A percentile compares a stretch with the other conserved stretches of the same genome.
phyloP scores from a whole-genome alignment of 352 stramenopile genomes.

The Aphanomyces astaci region DNA sequence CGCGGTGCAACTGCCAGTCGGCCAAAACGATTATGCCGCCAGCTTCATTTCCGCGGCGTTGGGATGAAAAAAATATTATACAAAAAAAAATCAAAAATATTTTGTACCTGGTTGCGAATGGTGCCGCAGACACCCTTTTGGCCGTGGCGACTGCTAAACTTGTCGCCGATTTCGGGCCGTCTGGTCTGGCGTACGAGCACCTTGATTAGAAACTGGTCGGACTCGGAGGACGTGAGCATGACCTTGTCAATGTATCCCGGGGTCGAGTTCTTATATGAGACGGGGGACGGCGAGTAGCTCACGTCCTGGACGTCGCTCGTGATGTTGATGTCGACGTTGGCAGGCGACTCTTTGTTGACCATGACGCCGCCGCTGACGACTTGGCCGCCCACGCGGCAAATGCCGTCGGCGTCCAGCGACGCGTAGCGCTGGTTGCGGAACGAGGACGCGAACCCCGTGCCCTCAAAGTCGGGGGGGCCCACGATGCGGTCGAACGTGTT shows the following conservation, averaged over 20 bases:
- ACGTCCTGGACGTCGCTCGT: slow-evolving; percentile 58
- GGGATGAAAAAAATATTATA: slow-evolving; percentile 9
- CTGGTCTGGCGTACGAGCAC: slow-evolving; percentile 94
- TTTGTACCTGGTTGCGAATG: slow-evolving; percentile 78
- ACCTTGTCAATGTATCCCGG: slow-evolving; percentile 98
- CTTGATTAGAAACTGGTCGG: slow-evolving; percentile 98
- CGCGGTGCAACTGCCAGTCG: slow-evolving; percentile 17
- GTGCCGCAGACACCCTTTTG: slow-evolving; percentile 99
- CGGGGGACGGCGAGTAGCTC: slow-evolving; percentile 76
- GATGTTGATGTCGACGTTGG: slow-evolving; percentile 65
- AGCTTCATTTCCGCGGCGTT: slow-evolving; percentile 11
- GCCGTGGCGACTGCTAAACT: slow-evolving; percentile 98
- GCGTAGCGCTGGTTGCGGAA: slow-evolving; percentile 88
- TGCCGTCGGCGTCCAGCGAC: slow-evolving; percentile 95
- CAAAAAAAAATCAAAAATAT: background rate
- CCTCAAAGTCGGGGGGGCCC: slow-evolving; percentile 83
- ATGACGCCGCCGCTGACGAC: slow-evolving; percentile 94
- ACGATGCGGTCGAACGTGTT: slow-evolving; percentile 93
- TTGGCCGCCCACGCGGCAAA: slow-evolving; percentile 78
- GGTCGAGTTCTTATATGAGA: slow-evolving; percentile 94
- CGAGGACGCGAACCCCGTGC: slow-evolving; percentile 36
- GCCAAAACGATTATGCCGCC: background rate
- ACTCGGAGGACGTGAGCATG: slow-evolving; percentile 96
- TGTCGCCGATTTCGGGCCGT: slow-evolving; percentile 98
- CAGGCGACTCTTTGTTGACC: slow-evolving; percentile 98